These are phyloP conservation scores for Prunus dulcis DNA, from an alignment of 306 rosid species.

Conservation along the genomic window DNA sequence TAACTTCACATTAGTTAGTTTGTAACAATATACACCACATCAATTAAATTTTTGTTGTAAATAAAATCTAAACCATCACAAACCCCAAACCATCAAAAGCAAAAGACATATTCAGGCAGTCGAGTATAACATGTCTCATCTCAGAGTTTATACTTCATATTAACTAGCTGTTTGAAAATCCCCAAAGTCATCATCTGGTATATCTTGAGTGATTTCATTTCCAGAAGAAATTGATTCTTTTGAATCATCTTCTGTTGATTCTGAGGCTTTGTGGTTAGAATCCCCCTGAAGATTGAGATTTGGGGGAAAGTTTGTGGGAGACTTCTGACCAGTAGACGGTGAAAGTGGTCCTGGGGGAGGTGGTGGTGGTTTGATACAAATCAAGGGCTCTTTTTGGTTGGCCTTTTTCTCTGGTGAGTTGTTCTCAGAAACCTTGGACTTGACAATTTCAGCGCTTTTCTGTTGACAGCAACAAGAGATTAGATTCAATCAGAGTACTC, in stretches of 20 bases:
- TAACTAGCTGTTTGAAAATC: constrained; percentile 85
- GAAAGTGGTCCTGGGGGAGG: constrained; percentile 80
- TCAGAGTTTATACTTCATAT: constrained; percentile 16
- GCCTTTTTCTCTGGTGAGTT: constrained; percentile 51
- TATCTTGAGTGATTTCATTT: constrained; percentile 39
- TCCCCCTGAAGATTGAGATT: constrained; percentile 48
- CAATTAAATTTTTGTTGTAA: constrained; percentile 10
- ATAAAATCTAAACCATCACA: constrained; percentile 27
- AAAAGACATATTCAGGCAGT: constrained; percentile 2
- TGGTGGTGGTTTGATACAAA: constrained; percentile 68
- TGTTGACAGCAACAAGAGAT: constrained; percentile 34
- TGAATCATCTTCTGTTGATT: constrained; percentile 35
- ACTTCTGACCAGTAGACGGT: constrained; percentile 36
- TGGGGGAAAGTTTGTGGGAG: constrained; percentile 38
- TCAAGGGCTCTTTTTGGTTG: constrained; percentile 43
- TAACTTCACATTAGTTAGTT: constrained; percentile 20
- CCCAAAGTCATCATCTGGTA: constrained; percentile 86
- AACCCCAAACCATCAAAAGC: constrained; percentile 10
- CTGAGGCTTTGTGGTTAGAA: constrained; percentile 29
- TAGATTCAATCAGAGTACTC: constrained; percentile 7
- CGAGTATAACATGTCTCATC: constrained; percentile 17
- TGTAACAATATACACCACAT: constrained; percentile 27
- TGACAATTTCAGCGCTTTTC: constrained; percentile 51
- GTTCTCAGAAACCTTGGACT: constrained; percentile 63
- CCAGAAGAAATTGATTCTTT: constrained; percentile 29